Percentiles rank a stretch among this genome's conserved stretches.
phyloP scores from a whole-genome alignment of 1,284 basidiomycete genomes.

The Ganoderma multipileum region DNA sequence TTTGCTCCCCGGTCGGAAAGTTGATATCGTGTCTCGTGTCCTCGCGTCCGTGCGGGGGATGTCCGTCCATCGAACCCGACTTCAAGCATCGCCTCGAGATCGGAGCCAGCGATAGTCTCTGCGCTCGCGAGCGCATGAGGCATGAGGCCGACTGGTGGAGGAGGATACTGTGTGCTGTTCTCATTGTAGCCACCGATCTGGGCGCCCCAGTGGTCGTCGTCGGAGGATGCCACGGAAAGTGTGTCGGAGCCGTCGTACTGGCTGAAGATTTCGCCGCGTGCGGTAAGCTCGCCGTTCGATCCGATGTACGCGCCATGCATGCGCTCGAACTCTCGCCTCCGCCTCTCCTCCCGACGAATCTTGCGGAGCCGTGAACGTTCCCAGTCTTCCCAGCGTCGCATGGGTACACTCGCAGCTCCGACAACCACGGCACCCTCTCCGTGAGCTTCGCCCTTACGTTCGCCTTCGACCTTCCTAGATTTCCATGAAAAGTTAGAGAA shows the following conservation, averaged over 20 bases:
- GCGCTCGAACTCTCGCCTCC: slow-evolving; percentile 82
- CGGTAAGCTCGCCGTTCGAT: slow-evolving; percentile 66
- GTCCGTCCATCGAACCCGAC: slow-evolving; percentile 82
- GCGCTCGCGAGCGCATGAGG: slow-evolving; percentile 58
- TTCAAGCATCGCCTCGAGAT: slow-evolving; percentile 91
- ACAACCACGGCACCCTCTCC: slow-evolving; percentile 68
- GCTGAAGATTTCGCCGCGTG: slow-evolving; percentile 60
- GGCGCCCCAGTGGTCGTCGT: slow-evolving; percentile 93
- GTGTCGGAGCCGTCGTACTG: slow-evolving; percentile 79
- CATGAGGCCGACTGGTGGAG: slow-evolving; percentile 79
- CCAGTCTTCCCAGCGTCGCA: slow-evolving; percentile 99
- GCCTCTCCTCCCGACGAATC: slow-evolving; percentile 87
- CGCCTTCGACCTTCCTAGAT: slow-evolving; percentile 91
- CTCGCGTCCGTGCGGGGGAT: slow-evolving; percentile 38
- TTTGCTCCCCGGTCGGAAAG: slow-evolving; percentile 56
- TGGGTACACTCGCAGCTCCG: slow-evolving; percentile 74
- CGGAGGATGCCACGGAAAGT: slow-evolving; percentile 82
- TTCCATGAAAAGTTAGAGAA: slow-evolving; percentile 16
- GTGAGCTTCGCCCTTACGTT: slow-evolving; percentile 80
- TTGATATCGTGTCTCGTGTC: slow-evolving; percentile 60
- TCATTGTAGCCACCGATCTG: slow-evolving; percentile 93
- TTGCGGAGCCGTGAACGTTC: slow-evolving; percentile 96
- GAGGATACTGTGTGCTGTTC: slow-evolving; percentile 76
- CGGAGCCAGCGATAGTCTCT: slow-evolving; percentile 72
- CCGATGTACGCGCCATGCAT: slow-evolving; percentile 71